Evolutionary conservation across 1,284 basidiomycete genomes (phyloP).

Genomic region (Malassezia cuniculi): DNA sequence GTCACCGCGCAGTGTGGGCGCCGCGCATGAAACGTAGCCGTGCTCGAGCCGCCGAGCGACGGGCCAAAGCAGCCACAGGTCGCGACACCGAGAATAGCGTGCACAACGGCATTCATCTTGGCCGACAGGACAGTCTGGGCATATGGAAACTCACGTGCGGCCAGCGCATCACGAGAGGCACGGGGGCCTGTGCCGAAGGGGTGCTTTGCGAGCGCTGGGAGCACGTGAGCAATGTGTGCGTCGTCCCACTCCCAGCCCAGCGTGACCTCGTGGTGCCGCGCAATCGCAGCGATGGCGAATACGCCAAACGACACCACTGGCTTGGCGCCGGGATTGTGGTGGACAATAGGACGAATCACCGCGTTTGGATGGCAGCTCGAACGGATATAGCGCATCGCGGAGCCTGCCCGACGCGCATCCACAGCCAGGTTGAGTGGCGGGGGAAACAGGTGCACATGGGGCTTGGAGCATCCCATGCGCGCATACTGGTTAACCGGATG

Average conservation of each 20-base stretch:
- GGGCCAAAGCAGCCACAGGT: conserved; percentile 41
- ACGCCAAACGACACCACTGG: conserved; percentile 62
- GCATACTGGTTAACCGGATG: conserved; percentile 52
- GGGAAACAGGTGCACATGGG: conserved; percentile 65
- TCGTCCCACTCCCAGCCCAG: conserved; percentile 97
- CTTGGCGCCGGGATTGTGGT: conserved; percentile 39
- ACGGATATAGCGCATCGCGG: conserved; percentile 61
- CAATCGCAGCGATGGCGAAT: conserved; percentile 66
- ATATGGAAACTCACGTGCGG: conserved; percentile 37
- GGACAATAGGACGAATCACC: conserved; percentile 62
- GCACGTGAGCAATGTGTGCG: conserved; percentile 66
- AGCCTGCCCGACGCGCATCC: conserved; percentile 68
- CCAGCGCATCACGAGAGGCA: conserved; percentile 16
- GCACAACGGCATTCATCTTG: conserved; percentile 34
- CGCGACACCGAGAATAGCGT: conserved; percentile 29
- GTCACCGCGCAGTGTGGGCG: conserved; percentile 42
- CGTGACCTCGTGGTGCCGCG: conserved; percentile 71
- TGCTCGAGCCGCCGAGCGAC: conserved; percentile 26
- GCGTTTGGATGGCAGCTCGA: conserved; percentile 81
- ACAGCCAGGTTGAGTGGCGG: conserved; percentile 68
- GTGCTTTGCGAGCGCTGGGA: conserved; percentile 58
- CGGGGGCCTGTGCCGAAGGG: conserved; percentile 16
- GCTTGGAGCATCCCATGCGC: conserved; percentile 50
- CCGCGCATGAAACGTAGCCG: conserved; percentile 30
- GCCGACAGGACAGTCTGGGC: conserved; percentile 29